Base-by-base conservation (phyloP, 495 filamentous ascomycete genomes). In the Hyphodiscus hymeniophilus region DNA sequence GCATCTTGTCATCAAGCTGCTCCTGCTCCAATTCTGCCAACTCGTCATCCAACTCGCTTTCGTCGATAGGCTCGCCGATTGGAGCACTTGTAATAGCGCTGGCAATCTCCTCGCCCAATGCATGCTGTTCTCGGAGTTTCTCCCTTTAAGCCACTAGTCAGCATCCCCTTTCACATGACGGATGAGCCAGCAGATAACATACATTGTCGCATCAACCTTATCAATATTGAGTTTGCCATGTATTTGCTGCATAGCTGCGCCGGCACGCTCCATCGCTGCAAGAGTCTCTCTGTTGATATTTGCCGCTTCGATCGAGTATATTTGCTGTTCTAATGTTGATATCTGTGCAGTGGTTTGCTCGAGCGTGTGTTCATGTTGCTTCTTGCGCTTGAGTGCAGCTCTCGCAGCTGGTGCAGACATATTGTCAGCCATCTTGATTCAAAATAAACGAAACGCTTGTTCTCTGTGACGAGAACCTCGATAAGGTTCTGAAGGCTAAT, bases 201-300 rank as follows among this genome's bases (percentile, higher is more conserved):
- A 96, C 92, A 98, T 95, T 42, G 89, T 90, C 60, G 85, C 74
- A 62, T 98, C 92, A 45, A 98, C 90, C 63, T 92, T 87, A 51
- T 95, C 87, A 45, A 94, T 82, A 22, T 81, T 94, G 65, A 97
- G 80, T 50, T 84, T 83, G 55, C 80, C 81, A 63, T 98, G 94
- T 55, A 98, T 98, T 49, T 80, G 65, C 66, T 85, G 79, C 92
- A 98, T 96, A 18, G 92, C 92, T 16, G 78, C 66, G 45, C 84
- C 79, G 2, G 92, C 90, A 58, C 80, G 77, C 75, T 94, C 80
- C 91, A 99, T 97, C 2, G 90, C 94, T 41, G 81, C 74, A 39
- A 99, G 74, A 3, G 92, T 99, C 70, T 97, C 89, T 62, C 90
- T 77, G 74, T 99, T 99, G 69, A 99, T 94, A 64, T 97, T 99